phyloP scores from a whole-genome alignment of 768 basidiomycete species.

The Suillus sp. region DNA sequence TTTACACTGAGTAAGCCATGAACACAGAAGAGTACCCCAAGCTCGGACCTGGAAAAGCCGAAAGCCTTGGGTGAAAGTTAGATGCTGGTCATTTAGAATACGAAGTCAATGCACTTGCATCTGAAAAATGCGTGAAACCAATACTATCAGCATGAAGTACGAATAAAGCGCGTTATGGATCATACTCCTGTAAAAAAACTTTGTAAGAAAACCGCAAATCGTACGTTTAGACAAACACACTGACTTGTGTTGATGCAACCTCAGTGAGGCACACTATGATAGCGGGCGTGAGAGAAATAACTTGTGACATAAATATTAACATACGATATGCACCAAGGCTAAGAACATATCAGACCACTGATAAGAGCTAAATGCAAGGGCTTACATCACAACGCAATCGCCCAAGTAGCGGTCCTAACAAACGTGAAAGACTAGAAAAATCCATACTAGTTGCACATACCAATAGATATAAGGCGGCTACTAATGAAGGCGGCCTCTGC shows the following conservation, averaged over 20 bases:
- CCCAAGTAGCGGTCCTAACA: constrained; percentile 34
- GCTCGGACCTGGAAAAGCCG: constrained; percentile 34
- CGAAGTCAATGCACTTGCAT: background rate
- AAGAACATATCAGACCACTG: background rate
- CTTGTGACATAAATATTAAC: background rate
- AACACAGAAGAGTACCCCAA: constrained; percentile 33
- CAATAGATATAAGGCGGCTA: constrained; percentile 28
- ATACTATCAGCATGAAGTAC: background rate
- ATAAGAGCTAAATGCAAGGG: background rate
- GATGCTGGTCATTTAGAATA: background rate
- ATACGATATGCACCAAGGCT: constrained; percentile 1
- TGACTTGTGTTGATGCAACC: background rate
- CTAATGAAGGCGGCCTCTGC: constrained; percentile 29
- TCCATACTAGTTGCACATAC: constrained; percentile 18
- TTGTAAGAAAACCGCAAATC: background rate
- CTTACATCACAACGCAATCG: constrained; percentile 33
- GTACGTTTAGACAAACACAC: background rate
- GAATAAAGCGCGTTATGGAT: background rate
- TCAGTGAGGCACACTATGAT: constrained; percentile 7
- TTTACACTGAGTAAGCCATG: constrained; percentile 36
- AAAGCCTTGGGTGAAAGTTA: constrained; percentile 19
- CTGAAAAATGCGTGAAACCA: background rate
- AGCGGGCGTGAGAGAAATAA: background rate
- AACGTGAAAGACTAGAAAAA: constrained; percentile 1
- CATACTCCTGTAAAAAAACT: background rate